Conservation (phyloP, 805 yeast species). For the Candida sithepensis region DNA sequence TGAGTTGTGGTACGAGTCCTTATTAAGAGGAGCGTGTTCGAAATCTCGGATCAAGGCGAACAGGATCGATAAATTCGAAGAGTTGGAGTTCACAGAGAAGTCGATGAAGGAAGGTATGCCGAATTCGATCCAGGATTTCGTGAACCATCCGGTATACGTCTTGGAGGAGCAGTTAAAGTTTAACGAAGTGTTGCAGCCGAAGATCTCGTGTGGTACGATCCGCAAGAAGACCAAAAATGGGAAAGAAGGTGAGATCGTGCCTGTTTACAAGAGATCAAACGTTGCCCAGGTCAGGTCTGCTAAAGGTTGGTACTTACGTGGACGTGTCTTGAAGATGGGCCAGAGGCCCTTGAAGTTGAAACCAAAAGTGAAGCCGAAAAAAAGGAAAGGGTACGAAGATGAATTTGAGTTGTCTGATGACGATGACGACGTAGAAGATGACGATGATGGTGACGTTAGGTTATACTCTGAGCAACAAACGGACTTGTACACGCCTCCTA, state of each 20-base stretch:
- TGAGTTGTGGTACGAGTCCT: constrained; percentile 54
- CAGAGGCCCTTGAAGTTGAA: constrained; percentile 56
- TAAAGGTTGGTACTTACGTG: constrained; percentile 81
- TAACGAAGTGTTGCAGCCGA: constrained; percentile 70
- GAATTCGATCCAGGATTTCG: constrained; percentile 73
- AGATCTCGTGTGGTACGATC: constrained; percentile 71
- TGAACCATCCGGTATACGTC: constrained; percentile 82
- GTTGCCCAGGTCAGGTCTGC: constrained; percentile 67
- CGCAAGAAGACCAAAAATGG: constrained; percentile 38
- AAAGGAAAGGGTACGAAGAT: constrained; percentile 22
- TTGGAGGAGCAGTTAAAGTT: constrained; percentile 69
- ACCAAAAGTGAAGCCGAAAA: constrained; percentile 19
- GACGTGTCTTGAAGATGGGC: constrained; percentile 71
- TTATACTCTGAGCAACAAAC: constrained; percentile 81
- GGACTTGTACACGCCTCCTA: constrained; percentile 62
- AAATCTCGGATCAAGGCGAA: constrained; percentile 19
- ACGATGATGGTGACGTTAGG: constrained; percentile 52
- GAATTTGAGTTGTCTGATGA: constrained; percentile 21
- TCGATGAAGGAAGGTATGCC: constrained; percentile 86
- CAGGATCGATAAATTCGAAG: constrained; percentile 50
- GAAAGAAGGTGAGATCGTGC: constrained; percentile 39
- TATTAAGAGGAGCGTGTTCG: constrained; percentile 36
- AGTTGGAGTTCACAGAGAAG: constrained; percentile 55
- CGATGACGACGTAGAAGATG: constrained; percentile 35
- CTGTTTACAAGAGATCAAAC: constrained; percentile 65